A percentile compares a stretch with the other conserved stretches of the same genome.
These are phyloP conservation scores for Termitomyces titanicus DNA, from an alignment of 768 basidiomycete species.

Conservation along the genomic window DNA sequence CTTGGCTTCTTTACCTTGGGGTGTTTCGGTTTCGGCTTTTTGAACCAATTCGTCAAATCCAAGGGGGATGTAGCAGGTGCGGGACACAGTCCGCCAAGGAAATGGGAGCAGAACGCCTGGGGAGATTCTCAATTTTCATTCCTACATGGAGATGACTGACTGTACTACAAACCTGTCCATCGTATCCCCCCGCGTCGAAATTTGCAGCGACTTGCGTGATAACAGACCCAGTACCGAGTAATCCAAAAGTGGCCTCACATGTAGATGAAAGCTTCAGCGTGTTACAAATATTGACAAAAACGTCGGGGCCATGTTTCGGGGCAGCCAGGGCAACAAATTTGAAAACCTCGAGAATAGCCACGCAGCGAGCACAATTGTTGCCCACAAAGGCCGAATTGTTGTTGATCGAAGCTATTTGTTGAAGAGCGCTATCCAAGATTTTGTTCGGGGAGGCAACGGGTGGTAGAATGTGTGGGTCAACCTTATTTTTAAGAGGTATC, in stretches of 20 bases:
- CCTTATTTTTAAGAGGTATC: conserved; percentile 56
- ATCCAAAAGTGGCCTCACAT: conserved; percentile 48
- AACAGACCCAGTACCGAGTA: conserved; percentile 49
- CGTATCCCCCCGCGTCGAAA: conserved; percentile 67
- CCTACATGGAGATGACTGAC: neutral
- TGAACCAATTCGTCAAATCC: conserved; percentile 66
- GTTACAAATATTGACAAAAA: conserved; percentile 60
- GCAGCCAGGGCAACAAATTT: conserved; percentile 66
- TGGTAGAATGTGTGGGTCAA: conserved; percentile 66
- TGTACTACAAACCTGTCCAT: conserved; percentile 55
- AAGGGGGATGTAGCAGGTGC: conserved; percentile 55
- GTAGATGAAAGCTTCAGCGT: conserved; percentile 47
- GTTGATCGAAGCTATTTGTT: conserved; percentile 54
- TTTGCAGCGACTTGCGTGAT: conserved; percentile 71
- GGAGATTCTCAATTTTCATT: neutral
- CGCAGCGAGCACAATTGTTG: conserved; percentile 56
- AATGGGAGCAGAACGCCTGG: conserved; percentile 58
- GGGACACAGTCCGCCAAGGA: conserved; percentile 49
- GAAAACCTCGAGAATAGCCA: conserved; percentile 54
- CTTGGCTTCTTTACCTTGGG: conserved; percentile 56
- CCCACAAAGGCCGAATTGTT: conserved; percentile 49
- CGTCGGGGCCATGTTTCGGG: conserved; percentile 54
- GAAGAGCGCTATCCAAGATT: conserved; percentile 49
- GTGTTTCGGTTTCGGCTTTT: conserved; percentile 71
- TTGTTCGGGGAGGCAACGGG: conserved; percentile 42